Evolutionary conservation across 805 yeast genomes (phyloP), one percentile per base, ranked within the genome.

Genomic region (Kluyveromyces nonfermentans): DNA sequence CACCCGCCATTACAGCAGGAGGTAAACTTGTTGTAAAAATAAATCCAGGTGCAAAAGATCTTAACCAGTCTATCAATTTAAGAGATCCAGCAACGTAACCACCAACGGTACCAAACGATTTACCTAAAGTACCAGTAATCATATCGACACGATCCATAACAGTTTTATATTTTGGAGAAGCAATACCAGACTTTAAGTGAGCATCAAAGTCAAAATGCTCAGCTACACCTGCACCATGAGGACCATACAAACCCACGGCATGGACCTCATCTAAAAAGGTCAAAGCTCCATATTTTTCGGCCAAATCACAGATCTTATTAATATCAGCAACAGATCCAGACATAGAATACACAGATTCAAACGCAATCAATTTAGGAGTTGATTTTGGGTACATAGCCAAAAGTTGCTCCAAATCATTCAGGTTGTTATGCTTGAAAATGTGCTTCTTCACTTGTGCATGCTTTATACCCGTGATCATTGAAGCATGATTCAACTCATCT

Each of bases 161-260:
- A 8, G 95, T 80, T 45, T 70, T 65, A 37, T 53, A 55, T 39
- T 67, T 65, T 51, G 78, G 75, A 15, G 77, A 69, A 12, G 73
- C 73, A 53, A 78, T 69, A 52, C 93, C 93, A 14, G 80, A 64
- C 46, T 70, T 62, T 59, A 85, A 77, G 62, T 90, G 95, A 44
- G 80, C 79, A 38, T 85, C 85, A 55, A 88, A 93, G 67, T 93
- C 86, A 57, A 84, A 72, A 64, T 93, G 98, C 67, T 93, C 99
- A 39, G 97, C 96, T 44, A 93, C 97, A 69, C 99, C 99, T 30
- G 96, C 98, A 61, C 99, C 99, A 57, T 85, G 96, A 47, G 99
- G 97, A 57, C 99, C 99, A 62, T 93, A 93, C 82, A 93, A 77
- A 44, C 99, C 99, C 38, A 93, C 97, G 31, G 98, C 97, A 60